Base-by-base conservation (phyloP, 2,329 filamentous ascomycete genomes). In the Pyricularia grisea region DNA sequence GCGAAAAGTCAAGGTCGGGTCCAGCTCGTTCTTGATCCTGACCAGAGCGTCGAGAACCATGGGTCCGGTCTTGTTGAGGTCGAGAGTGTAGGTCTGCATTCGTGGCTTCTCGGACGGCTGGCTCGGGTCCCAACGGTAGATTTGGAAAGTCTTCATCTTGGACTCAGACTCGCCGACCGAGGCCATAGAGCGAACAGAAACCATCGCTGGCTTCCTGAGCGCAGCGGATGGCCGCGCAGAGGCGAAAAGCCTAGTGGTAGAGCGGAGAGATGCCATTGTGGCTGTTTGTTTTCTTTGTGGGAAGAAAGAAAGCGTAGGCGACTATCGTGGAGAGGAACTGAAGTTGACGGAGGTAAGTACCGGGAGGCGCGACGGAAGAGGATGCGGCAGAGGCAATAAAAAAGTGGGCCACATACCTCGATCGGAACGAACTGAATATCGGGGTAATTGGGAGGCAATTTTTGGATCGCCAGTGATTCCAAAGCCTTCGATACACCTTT, bases 121-220 rank as follows among this genome's bases (percentile, higher is more conserved):
- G 78, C 98, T 95, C 71, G 95, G 95, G 80, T 96, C 97, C 95
- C 95, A 99, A 80, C 95, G 89, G 89, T 99, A 99, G 85, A 99
- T 91, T 81, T 97, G 91, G 88, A 99, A 99, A 67, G 91, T 93
- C 90, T 97, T 98, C 83, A 92, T 88, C 75, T 84, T 85, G 67
- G 87, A 86, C 66, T 88, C 85, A 50, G 88, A 85, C 78, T 90
- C 80, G 76, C 81, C 82, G 72, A 86, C 80, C 2, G 85, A 81
- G 69, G 85, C 85, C 82, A 88, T 85, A 71, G 83, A 82, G 71
- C 85, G 84, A 67, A 80, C 74, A 72, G 83, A 80, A 71, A 71
- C 79, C 72, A 63, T 63, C 17, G 28, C 60, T 30, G 60, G 60
- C 60, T 63, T 63, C 60, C 60, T 63, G 60, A 63, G 23, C 60